Evolutionary conservation across 176 grass and related monocot species (phyloP), one percentile per base, ranked within the genome.

Genomic region (Aechmea fasciata): DNA sequence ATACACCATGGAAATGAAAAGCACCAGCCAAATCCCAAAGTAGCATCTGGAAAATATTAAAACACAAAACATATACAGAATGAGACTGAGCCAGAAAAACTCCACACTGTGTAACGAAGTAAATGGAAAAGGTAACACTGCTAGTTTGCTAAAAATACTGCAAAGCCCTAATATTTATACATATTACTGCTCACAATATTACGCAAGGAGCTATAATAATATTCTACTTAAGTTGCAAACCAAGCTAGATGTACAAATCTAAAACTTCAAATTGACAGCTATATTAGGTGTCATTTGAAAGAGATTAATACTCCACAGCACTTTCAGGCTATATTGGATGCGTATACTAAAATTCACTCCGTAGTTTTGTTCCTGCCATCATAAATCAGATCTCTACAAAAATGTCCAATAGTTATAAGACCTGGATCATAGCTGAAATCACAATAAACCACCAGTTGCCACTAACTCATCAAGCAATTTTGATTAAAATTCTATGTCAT

Each of bases 41-140:
- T 73, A 97, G 66, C 77, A 87, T 79, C 93, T 90, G 80, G 68
- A 79, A 71, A 83, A 50, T 53, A 6, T 9, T 76, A 81, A 55
- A 82, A 47, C 70, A 64, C 23, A 68, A 28, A 69, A 1, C 52
- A 47, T 15, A 19, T 66, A 71, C 70, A 48, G 26, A 24, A 25
- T 54, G 18, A 47, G 62, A n/a, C 18, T 51, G 10, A 61, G 6
- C 33, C 33, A 3, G 50, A 11, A 59, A 10, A 24, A 10, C 47
- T 64, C 13, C 33, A 73, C 18, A 29, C 67, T 57, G 76, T 49
- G 49, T 22, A 65, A 50, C 7, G 4, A 73, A n/a, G 13, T 13
- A 50, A 71, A 47, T 26, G 51, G 52, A 57, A 12, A 50, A 41
- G 33, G 33, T 41, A 41, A 41, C 33, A 41, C 33, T 41, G 33